These are phyloP conservation scores for Nannizzia gypsea DNA, from an alignment of 2,329 filamentous ascomycete species.

Conservation along the genomic window DNA sequence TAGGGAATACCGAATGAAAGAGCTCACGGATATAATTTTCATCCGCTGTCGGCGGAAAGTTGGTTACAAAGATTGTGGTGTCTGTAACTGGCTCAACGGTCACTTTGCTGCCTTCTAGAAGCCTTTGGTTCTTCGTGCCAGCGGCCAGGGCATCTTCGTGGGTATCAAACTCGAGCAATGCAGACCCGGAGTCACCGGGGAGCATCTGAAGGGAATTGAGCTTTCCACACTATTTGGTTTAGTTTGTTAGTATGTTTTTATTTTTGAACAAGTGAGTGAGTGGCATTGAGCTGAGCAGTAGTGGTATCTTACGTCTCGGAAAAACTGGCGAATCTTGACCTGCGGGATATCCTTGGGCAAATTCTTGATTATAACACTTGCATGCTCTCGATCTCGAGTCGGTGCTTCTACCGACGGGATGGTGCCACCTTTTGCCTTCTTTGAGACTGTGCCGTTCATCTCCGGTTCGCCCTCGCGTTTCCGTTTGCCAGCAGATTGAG, in stretches of 20 bases:
- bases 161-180: conserved; percentile 73
- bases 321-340: conserved; percentile 72
- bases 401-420: conserved; percentile 24
- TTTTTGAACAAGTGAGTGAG: neutral
- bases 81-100: conserved; percentile 62
- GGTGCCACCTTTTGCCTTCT: conserved; percentile 51
- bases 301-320: conserved; percentile 51
- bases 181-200: conserved; percentile 52
- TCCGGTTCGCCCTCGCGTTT: conserved; percentile 53
- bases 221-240: conserved; percentile 50
- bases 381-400: conserved; percentile 83
- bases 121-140: conserved; percentile 68
- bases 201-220: conserved; percentile 66
- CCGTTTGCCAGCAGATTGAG: conserved; percentile 45
- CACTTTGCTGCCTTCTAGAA: conserved; percentile 61
- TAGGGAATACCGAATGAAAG: conserved; percentile 38
- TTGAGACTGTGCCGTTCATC: conserved; percentile 45
- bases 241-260: neutral
- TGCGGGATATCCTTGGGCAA: conserved; percentile 59
- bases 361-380: conserved; percentile 68
- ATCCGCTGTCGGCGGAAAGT: conserved; percentile 56
- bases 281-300: too few relatives aligned
- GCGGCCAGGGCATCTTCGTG: conserved; percentile 72
- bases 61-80: conserved; percentile 78
- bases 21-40: conserved; percentile 44